phyloP scores from a whole-genome alignment of 768 basidiomycete genomes.

The Tylopilus vinaceipallidus region DNA sequence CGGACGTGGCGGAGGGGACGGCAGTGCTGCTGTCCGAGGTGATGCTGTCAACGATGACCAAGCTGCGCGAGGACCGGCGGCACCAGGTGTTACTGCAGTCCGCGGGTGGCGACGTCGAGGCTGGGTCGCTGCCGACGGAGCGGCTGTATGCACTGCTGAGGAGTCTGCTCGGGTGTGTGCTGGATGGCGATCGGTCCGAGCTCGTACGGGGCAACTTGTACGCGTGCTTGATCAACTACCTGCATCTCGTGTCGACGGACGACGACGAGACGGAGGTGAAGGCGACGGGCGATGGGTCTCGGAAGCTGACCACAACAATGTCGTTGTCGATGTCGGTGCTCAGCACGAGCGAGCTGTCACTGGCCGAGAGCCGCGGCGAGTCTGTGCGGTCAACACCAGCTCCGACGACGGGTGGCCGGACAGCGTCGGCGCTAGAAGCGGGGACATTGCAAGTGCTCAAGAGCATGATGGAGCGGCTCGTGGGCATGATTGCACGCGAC shows the following conservation, averaged over 20 bases:
- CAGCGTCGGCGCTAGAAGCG: constrained; percentile 47
- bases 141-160: constrained; percentile 73
- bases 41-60: constrained; percentile 78
- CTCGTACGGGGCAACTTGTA: constrained; percentile 94
- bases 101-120: constrained; percentile 57
- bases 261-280: constrained; percentile 15
- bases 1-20: constrained; percentile 66
- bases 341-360: constrained; percentile 36
- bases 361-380: constrained; percentile 37
- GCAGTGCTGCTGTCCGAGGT: constrained; percentile 83
- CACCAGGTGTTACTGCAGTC: constrained; percentile 69
- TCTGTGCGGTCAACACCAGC: constrained; percentile 22
- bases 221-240: constrained; percentile 84
- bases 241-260: constrained; percentile 55
- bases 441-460: constrained; percentile 70
- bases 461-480: constrained; percentile 65
- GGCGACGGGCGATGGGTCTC: constrained; percentile 13
- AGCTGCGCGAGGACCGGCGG: constrained; percentile 79
- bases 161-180: constrained; percentile 68
- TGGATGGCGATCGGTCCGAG: constrained; percentile 76
- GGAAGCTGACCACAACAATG: constrained; percentile 27
- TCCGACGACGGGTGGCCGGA: not conserved
- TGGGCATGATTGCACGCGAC: constrained; percentile 77
- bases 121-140: constrained; percentile 75
- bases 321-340: constrained; percentile 35